These are phyloP conservation scores for Russula sp. DNA, from an alignment of 768 basidiomycete genomes.

Conservation along the genomic window DNA sequence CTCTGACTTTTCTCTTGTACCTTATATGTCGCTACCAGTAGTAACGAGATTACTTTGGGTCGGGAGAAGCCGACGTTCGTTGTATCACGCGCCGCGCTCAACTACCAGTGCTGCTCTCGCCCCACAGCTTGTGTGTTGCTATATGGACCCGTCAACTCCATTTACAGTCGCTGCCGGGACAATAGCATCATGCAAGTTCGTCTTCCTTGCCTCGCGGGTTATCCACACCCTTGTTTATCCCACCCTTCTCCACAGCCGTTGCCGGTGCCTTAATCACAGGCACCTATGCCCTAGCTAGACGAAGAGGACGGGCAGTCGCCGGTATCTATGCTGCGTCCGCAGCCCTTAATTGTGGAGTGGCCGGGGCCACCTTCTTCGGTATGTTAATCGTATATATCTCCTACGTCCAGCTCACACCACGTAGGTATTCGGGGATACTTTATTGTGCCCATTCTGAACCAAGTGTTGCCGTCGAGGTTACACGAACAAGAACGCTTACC, in stretches of 20 bases:
- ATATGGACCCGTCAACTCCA: slow-evolving; percentile 31
- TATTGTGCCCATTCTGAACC: slow-evolving; percentile 56
- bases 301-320: slow-evolving; percentile 41
- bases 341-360: slow-evolving; percentile 65
- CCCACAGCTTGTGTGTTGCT: neutral
- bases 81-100: neutral
- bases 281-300: slow-evolving; percentile 42
- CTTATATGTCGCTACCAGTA: neutral
- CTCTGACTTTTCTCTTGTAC: slow-evolving; percentile 32
- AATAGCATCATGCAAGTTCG: slow-evolving; percentile 75
- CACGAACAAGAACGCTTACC: slow-evolving; percentile 40
- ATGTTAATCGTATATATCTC: slow-evolving; percentile 27
- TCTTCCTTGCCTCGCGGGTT: slow-evolving; percentile 33
- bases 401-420: neutral
- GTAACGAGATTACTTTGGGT: neutral
- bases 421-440: slow-evolving; percentile 71
- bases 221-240: slow-evolving; percentile 29
- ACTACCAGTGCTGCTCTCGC: neutral
- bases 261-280: slow-evolving; percentile 45
- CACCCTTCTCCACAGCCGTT: slow-evolving; percentile 40
- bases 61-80: slow-evolving; percentile 12
- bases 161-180: slow-evolving; percentile 52
- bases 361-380: slow-evolving; percentile 78
- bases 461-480: slow-evolving; percentile 40
- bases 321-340: slow-evolving; percentile 47